Percentiles rank a stretch among this genome's conserved stretches.
phyloP scores from a whole-genome alignment of 768 basidiomycete genomes.

The Nidula microcarpa region DNA sequence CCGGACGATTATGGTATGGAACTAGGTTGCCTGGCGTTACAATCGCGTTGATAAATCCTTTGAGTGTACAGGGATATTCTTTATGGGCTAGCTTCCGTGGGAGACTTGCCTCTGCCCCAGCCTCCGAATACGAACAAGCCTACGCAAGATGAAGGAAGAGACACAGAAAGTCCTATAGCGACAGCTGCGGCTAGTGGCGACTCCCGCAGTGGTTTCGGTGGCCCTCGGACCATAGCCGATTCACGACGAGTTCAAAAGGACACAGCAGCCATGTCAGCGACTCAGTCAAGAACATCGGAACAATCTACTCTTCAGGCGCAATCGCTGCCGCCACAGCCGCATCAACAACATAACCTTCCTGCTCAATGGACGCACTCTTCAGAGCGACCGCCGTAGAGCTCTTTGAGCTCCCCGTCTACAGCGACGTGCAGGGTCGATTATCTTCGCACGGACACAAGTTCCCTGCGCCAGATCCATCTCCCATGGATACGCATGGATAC shows the following conservation, averaged over 20 bases:
- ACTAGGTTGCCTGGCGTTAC: no score
- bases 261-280: not conserved
- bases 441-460: conserved; percentile 35
- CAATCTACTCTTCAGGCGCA: conserved; percentile 1
- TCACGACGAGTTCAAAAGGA: conserved; percentile 23
- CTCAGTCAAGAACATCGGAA: no score
- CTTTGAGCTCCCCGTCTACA: conserved; percentile 50
- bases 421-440: conserved; percentile 53
- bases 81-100: conserved; percentile 70
- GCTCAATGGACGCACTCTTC: not conserved
- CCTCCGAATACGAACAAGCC: conserved; percentile 50
- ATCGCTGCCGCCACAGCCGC: not conserved
- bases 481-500: conserved; percentile 1
- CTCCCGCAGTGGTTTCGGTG: conserved; percentile 3
- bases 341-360: not conserved
- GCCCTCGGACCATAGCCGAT: conserved; percentile 30
- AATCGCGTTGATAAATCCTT: no score
- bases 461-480: conserved; percentile 3
- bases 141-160: conserved; percentile 36
- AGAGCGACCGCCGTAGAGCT: conserved; percentile 1
- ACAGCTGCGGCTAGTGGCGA: not conserved
- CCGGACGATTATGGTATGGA: conserved; percentile 42
- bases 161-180: conserved; percentile 44
- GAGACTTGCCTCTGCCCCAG: conserved; percentile 65
- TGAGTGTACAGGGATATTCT: conserved; percentile 56